A percentile compares a stretch with the other conserved stretches of the same genome.
These are phyloP conservation scores for Anastatica hierochuntica DNA, from an alignment of 345 rosid genomes.

Conservation along the genomic window DNA sequence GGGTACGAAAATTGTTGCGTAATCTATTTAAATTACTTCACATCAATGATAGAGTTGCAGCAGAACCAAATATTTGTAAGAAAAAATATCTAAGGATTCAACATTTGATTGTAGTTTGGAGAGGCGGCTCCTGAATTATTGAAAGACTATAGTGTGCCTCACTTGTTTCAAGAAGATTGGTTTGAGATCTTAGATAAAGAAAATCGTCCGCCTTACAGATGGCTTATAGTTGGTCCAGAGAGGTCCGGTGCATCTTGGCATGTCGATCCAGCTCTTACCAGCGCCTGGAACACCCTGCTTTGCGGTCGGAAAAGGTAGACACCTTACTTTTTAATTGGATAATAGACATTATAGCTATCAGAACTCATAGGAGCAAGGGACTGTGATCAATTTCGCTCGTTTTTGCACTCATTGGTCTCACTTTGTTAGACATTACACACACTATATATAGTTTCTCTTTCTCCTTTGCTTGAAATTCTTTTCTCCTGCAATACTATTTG, in stretches of 20 bases:
- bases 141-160: constrained; percentile 74
- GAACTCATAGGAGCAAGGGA: too few species aligned
- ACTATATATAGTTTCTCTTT: too few species aligned
- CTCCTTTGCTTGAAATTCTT: too few species aligned
- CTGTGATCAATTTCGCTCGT: too few species aligned
- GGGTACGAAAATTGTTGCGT: constrained; percentile 33
- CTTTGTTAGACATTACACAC: too few species aligned
- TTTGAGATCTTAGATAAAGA: constrained; percentile 68
- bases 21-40: background rate
- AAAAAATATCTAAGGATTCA: background rate
- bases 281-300: constrained; percentile 96
- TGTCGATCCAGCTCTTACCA: constrained; percentile 94
- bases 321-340: background rate
- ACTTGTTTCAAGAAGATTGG: constrained; percentile 79
- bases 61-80: background rate
- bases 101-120: constrained; percentile 60
- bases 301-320: constrained; percentile 86
- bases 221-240: constrained; percentile 96
- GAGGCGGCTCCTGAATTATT: constrained; percentile 68
- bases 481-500: too few species aligned
- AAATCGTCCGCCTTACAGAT: constrained; percentile 74
- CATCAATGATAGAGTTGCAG: background rate
- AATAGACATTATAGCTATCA: background rate
- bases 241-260: constrained; percentile 99
- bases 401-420: too few species aligned